These are phyloP conservation scores for Kurtzmaniella natalensis DNA, from an alignment of 1,139 yeast genomes.

Conservation along the genomic window DNA sequence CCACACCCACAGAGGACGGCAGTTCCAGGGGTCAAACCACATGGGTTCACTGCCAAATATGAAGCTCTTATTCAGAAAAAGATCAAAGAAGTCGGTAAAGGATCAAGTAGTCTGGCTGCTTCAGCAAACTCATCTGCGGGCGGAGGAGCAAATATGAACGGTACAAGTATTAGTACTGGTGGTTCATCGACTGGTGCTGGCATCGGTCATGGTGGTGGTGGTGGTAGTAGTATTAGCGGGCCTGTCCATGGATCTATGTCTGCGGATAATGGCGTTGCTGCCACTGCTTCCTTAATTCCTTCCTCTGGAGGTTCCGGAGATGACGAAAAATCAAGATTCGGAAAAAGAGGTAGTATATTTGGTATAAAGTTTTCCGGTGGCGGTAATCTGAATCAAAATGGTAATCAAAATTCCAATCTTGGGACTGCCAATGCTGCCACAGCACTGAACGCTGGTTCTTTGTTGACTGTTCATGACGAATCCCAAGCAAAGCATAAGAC, in stretches of 20 bases:
- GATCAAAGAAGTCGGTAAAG: slow-evolving; percentile 32
- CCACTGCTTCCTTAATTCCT: slow-evolving; percentile 5
- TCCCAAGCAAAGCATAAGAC: slow-evolving; percentile 15
- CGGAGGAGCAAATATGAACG: no score
- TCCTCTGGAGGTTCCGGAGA: slow-evolving; percentile 40
- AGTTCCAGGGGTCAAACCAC: slow-evolving; percentile 42
- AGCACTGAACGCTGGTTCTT: slow-evolving; percentile 4
- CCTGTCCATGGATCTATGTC: slow-evolving; percentile 5
- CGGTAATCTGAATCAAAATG: slow-evolving; percentile 9
- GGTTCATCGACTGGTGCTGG: neutral
- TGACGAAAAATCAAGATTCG: slow-evolving; percentile 25
- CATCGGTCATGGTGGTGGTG: no score
- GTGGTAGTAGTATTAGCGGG: no score
- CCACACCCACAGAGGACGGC: slow-evolving; percentile 35
- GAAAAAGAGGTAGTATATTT: slow-evolving; percentile 37
- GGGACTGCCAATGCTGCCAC: slow-evolving; percentile 5
- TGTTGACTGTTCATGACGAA: no score
- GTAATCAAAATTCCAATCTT: neutral
- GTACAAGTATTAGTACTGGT: neutral
- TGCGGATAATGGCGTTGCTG: slow-evolving; percentile 5
- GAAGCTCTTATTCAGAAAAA: slow-evolving; percentile 38
- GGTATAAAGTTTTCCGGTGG: slow-evolving; percentile 33
- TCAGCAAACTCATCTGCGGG: neutral
- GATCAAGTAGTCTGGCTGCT: slow-evolving; percentile 3
- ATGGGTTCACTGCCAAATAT: slow-evolving; percentile 43